Conservation (phyloP, 108 stramenopile species). For the Cyclotella cryptica region DNA sequence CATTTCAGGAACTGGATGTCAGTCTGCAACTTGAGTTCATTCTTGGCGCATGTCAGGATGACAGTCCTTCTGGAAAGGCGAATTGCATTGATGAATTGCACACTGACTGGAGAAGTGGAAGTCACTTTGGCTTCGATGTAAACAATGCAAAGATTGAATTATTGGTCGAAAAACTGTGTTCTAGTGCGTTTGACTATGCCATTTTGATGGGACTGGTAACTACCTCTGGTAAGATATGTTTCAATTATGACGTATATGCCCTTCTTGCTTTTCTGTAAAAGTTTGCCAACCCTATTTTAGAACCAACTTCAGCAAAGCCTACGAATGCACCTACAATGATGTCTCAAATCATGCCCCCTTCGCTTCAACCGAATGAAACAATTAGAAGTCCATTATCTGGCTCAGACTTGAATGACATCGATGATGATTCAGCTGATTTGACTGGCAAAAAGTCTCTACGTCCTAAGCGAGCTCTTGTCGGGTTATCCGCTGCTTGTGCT, state of each 20-base stretch:
- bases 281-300: neutral
- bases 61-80: neutral
- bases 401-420: neutral
- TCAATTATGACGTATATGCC: neutral
- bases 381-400: slow-evolving; percentile 10
- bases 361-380: neutral
- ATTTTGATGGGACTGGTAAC: neutral
- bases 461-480: slow-evolving; percentile 11
- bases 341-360: neutral
- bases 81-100: slow-evolving; percentile 19
- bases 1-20: slow-evolving; percentile 25
- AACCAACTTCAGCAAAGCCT: neutral
- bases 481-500: neutral
- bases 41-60: slow-evolving; percentile 9
- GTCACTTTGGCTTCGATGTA: slow-evolving; percentile 28
- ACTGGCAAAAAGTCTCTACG: neutral
- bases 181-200: slow-evolving; percentile 10
- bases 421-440: neutral
- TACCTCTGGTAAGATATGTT: slow-evolving; percentile 12
- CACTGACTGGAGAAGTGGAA: slow-evolving; percentile 4
- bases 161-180: neutral
- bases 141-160: neutral
- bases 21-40: slow-evolving; percentile 28
- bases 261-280: neutral
- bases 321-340: neutral